Evolutionary conservation across 163 green algal species (phyloP).

Genomic region (Scenedesmus sp.): DNA sequence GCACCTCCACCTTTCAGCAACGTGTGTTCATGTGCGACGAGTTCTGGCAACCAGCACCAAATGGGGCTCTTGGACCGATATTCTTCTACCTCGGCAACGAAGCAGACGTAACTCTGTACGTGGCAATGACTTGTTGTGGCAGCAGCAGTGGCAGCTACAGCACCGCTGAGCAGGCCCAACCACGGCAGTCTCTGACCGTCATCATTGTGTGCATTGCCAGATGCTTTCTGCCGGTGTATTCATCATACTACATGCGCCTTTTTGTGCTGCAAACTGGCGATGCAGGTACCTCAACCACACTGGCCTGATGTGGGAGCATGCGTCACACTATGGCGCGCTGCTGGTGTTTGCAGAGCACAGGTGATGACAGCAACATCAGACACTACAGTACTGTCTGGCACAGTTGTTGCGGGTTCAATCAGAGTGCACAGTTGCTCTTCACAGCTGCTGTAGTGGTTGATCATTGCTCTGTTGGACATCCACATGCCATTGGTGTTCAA

Average conservation of each 20-base stretch:
- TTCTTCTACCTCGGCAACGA: slow-evolving; percentile 97
- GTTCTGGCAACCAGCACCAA: slow-evolving; percentile 63
- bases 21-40: slow-evolving; percentile 89
- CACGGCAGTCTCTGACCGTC: too few species aligned
- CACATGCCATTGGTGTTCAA: too few species aligned
- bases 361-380: slow-evolving; percentile 15
- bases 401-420: too few species aligned
- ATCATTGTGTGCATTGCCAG: too few species aligned
- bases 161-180: too few species aligned
- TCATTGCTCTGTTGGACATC: too few species aligned
- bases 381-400: too few species aligned
- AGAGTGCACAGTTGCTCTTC: too few species aligned
- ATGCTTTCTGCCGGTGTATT: not conserved
- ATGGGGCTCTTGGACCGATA: slow-evolving; percentile 72
- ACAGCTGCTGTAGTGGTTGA: too few species aligned
- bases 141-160: not conserved
- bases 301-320: slow-evolving; percentile 95
- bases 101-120: slow-evolving; percentile 83
- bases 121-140: not conserved
- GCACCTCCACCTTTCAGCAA: slow-evolving; percentile 76
- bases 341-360: slow-evolving; percentile 95
- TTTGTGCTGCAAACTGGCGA: not conserved
- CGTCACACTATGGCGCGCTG: slow-evolving; percentile 80
- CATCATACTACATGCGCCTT: not conserved
- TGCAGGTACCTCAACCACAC: slow-evolving; percentile 91